Percentiles rank a stretch among this genome's conserved stretches.
Evolutionary conservation across 2,329 filamentous ascomycete species (phyloP).

Genomic region (Ciborinia camelliae): DNA sequence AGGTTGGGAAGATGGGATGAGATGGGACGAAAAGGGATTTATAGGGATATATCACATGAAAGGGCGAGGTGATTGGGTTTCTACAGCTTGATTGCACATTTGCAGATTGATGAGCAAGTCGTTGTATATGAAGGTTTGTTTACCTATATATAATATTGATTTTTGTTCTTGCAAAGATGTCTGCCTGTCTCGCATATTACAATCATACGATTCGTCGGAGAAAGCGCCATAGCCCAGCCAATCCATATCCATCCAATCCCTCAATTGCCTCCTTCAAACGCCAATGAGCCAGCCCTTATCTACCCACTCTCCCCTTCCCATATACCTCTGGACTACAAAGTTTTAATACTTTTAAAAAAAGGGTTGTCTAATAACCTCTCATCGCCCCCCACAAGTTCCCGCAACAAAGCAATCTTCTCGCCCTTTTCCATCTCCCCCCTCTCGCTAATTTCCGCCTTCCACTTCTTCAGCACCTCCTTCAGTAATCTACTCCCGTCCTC

Average conservation of each 20-base stretch:
- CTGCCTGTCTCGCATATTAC: no score
- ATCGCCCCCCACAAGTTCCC: slow-evolving; percentile 73
- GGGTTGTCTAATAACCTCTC: slow-evolving; percentile 60
- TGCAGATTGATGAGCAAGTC: no score
- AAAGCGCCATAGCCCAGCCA: neutral
- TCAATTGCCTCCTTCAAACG: neutral
- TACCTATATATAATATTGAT: neutral
- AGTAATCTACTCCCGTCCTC: slow-evolving; percentile 82
- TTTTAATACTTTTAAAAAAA: slow-evolving; percentile 62
- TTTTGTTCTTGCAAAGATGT: no score
- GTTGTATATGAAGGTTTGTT: neutral
- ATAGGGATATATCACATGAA: no score
- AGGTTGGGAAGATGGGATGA: no score
- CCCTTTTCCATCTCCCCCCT: slow-evolving; percentile 58
- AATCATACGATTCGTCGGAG: neutral
- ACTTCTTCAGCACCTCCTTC: slow-evolving; percentile 77
- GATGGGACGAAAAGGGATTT: no score
- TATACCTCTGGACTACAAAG: slow-evolving; percentile 26
- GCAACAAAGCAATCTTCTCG: slow-evolving; percentile 75
- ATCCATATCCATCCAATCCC: no score
- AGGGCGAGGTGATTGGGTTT: no score
- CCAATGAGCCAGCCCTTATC: neutral
- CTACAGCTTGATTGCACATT: no score
- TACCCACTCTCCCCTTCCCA: neutral
- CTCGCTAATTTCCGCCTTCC: slow-evolving; percentile 69